Conservation (phyloP, 192 early-diverging fungal genomes). For the Backusella tuberculispora region DNA sequence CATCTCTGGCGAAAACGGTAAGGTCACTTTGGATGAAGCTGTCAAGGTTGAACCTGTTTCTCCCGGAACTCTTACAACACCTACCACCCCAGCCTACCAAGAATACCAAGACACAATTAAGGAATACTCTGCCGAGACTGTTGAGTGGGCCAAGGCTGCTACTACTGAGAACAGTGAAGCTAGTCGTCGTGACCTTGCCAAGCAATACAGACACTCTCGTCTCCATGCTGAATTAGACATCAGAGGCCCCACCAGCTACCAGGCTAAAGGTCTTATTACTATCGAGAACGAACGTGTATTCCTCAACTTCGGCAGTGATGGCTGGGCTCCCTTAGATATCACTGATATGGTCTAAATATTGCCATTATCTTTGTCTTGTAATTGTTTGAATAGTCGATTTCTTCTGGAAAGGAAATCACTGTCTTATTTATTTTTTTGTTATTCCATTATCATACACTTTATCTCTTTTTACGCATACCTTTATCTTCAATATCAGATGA, state of each 20-base stretch:
- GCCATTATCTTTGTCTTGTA: neutral
- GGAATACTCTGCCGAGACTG: slow-evolving; percentile 10
- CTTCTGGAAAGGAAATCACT: slow-evolving; percentile 20
- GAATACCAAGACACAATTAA: slow-evolving; percentile 12
- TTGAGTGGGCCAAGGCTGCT: slow-evolving; percentile 17
- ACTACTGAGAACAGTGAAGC: neutral
- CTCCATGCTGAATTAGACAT: slow-evolving; percentile 25
- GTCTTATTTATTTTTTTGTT: slow-evolving; percentile 1
- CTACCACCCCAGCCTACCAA: slow-evolving; percentile 3
- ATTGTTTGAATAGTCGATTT: slow-evolving; percentile 15
- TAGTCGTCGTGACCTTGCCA: slow-evolving; percentile 22
- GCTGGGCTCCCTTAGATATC: slow-evolving; percentile 22
- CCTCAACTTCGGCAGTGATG: slow-evolving; percentile 17
- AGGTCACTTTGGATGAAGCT: slow-evolving; percentile 5
- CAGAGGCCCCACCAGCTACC: slow-evolving; percentile 27
- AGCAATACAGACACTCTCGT: slow-evolving; percentile 27
- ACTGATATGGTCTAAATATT: slow-evolving; percentile 17
- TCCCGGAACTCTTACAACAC: neutral
- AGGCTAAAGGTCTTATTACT: slow-evolving; percentile 19
- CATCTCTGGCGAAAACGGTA: slow-evolving; percentile 54
- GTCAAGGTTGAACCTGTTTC: neutral
- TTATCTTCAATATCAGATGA: slow-evolving; percentile 7
- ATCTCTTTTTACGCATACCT: neutral
- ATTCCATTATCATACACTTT: slow-evolving; percentile 12
- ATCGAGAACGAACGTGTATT: slow-evolving; percentile 12